phyloP scores from a whole-genome alignment of 2,329 filamentous ascomycete species.

The Stenocarpella maydis region DNA sequence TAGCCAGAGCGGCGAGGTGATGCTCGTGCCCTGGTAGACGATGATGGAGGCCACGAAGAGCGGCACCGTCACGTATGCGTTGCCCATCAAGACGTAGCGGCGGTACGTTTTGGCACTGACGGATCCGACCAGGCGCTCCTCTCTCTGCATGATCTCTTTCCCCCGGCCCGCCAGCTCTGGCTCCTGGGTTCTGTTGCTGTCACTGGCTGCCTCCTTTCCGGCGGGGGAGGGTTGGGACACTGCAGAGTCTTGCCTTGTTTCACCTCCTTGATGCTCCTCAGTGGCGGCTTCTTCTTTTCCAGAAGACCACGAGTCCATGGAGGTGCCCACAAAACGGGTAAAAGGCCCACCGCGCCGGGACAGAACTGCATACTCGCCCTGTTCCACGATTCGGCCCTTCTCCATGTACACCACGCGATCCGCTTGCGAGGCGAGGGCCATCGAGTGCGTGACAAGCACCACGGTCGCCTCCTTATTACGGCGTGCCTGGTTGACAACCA shows the following conservation, averaged over 20 bases:
- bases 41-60: conserved; percentile 60
- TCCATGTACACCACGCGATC: conserved; percentile 75
- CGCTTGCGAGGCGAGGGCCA: conserved; percentile 63
- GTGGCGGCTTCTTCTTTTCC: conserved; percentile 56
- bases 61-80: conserved; percentile 62
- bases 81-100: conserved; percentile 63
- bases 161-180: conserved; percentile 47
- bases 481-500: conserved; percentile 36
- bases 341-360: conserved; percentile 13
- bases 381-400: conserved; percentile 67
- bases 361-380: conserved; percentile 59
- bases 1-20: conserved; percentile 72
- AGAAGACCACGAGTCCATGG: conserved; percentile 58
- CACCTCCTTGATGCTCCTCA: conserved; percentile 51
- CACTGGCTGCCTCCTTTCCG: not conserved
- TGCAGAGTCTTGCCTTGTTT: not conserved
- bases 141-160: conserved; percentile 69
- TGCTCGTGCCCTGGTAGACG: conserved; percentile 67
- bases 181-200: not conserved
- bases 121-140: conserved; percentile 53
- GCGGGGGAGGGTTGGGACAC: not conserved
- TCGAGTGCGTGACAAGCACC: conserved; percentile 55
- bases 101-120: conserved; percentile 66
- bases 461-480: conserved; percentile 36
- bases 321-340: conserved; percentile 14